phyloP scores from a whole-genome alignment of 2,329 filamentous ascomycete genomes.

The Tolypocladium inflatum region DNA sequence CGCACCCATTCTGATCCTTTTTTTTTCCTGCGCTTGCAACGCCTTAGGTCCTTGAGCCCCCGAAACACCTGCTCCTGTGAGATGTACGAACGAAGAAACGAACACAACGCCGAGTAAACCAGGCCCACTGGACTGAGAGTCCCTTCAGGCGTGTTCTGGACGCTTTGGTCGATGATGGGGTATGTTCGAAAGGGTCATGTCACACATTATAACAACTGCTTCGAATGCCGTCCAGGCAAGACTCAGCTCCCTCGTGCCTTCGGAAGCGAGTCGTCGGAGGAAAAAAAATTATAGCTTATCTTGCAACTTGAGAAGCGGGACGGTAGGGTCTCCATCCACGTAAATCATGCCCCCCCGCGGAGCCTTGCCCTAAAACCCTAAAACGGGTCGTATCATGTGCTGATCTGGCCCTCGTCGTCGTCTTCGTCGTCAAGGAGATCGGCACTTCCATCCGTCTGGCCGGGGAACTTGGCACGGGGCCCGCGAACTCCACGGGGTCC shows the following conservation, averaged over 20 bases:
- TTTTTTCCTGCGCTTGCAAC: neutral
- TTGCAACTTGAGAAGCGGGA: neutral
- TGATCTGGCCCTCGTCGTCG: slow-evolving; percentile 9
- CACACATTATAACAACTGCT: neutral
- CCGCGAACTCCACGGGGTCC: slow-evolving; percentile 17
- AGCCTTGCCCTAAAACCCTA: neutral
- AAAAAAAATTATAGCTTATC: neutral
- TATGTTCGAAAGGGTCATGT: neutral
- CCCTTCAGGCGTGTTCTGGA: neutral
- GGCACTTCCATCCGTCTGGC: slow-evolving; percentile 9
- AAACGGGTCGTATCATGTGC: neutral
- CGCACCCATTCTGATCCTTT: neutral
- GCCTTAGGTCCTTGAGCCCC: neutral
- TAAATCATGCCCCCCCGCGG: neutral
- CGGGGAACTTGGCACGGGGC: slow-evolving; percentile 8
- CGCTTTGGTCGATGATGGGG: neutral
- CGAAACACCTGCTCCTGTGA: neutral
- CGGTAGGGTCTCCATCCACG: neutral
- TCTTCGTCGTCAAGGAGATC: slow-evolving; percentile 19
- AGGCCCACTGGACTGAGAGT: neutral
- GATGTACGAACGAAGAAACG: neutral
- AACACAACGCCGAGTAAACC: neutral
- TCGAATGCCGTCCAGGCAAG: neutral
- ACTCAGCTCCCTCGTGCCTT: too few relatives aligned
- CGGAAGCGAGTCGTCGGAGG: neutral